A percentile compares a stretch with the other conserved stretches of the same genome.
These are phyloP conservation scores for Metrosideros polymorpha DNA, from an alignment of 441 rosid genomes.

Conservation along the genomic window DNA sequence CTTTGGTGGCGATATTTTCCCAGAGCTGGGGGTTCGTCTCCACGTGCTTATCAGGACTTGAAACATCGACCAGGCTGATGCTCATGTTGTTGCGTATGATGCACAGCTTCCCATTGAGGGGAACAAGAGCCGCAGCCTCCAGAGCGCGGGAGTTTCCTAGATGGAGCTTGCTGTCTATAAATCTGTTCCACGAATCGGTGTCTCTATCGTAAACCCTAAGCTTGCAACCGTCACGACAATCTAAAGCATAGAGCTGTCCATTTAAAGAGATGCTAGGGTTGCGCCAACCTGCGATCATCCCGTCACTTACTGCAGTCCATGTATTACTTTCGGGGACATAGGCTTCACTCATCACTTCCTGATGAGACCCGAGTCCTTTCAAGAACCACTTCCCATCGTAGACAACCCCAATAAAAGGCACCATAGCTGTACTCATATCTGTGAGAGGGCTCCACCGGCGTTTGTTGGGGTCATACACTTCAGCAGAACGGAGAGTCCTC, in stretches of 20 bases:
- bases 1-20: conserved; percentile 75
- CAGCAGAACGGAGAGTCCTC: conserved; percentile 83
- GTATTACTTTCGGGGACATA: conserved; percentile 63
- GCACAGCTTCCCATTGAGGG: conserved; percentile 72
- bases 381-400: conserved; percentile 85
- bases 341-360: conserved; percentile 83
- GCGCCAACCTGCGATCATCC: conserved; percentile 86
- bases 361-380: conserved; percentile 78
- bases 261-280: conserved; percentile 69
- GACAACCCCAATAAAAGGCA: conserved; percentile 83
- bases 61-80: conserved; percentile 77
- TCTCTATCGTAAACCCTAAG: conserved; percentile 62
- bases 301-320: conserved; percentile 64
- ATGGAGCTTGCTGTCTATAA: conserved; percentile 82
- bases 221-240: conserved; percentile 85
- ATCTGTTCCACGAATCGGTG: conserved; percentile 70
- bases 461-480: conserved; percentile 82
- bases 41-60: conserved; percentile 48
- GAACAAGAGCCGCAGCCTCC: conserved; percentile 92
- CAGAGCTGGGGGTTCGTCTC: conserved; percentile 59
- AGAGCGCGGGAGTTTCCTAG: conserved; percentile 62
- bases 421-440: conserved; percentile 96
- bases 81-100: conserved; percentile 88
- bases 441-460: conserved; percentile 72
- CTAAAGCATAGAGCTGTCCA: conserved; percentile 69